Conservation (phyloP, 2,329 filamentous ascomycete species). For the Paecilomyces sp. region DNA sequence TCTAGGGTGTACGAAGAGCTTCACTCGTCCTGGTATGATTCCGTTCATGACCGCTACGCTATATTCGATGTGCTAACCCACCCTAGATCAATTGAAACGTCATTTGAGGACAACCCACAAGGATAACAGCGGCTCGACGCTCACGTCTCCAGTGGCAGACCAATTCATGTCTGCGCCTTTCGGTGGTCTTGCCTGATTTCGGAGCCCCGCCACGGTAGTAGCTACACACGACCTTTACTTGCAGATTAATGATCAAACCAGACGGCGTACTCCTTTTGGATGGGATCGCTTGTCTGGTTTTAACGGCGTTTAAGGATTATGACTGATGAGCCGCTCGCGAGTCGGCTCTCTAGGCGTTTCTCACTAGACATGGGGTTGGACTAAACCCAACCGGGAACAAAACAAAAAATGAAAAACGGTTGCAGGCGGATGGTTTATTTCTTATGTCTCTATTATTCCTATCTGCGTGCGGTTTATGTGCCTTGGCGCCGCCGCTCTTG, state of each 20-base stretch:
- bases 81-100: constrained; percentile 33
- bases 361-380: background rate
- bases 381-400: background rate
- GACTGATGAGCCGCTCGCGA: background rate
- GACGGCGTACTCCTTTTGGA: background rate
- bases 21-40: constrained; percentile 35
- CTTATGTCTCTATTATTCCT: background rate
- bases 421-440: background rate
- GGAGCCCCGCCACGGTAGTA: background rate
- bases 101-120: constrained; percentile 33
- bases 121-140: constrained; percentile 8
- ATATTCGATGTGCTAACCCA: background rate
- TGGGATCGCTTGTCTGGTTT: background rate
- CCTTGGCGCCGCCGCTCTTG: background rate
- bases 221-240: background rate
- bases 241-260: background rate
- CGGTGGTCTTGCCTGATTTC: background rate
- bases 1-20: constrained; percentile 35
- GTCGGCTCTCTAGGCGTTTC: background rate
- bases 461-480: background rate
- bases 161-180: constrained; percentile 15
- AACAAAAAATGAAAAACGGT: background rate
- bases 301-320: background rate
- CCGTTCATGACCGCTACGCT: background rate
- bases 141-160: constrained; percentile 17